These are phyloP conservation scores for Annulohypoxylon moriforme DNA, from an alignment of 495 filamentous ascomycete species.

Conservation along the genomic window DNA sequence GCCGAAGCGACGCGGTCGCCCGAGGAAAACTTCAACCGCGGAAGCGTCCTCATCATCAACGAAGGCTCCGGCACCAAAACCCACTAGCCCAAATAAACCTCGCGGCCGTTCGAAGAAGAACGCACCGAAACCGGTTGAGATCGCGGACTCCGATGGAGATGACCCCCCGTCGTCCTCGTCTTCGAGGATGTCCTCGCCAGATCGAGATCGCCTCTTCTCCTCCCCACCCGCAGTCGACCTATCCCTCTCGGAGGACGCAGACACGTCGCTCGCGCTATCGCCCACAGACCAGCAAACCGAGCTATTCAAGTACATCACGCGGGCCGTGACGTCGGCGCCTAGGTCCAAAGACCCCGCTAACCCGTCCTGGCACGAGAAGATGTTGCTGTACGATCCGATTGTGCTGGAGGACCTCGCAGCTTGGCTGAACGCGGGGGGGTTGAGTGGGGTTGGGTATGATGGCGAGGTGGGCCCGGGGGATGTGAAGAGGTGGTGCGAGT, in stretches of 20 bases:
- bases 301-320: constrained; percentile 72
- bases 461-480: constrained; percentile 67
- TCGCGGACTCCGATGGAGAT: constrained; percentile 66
- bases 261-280: constrained; percentile 51
- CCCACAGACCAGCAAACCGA: constrained; percentile 53
- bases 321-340: constrained; percentile 66
- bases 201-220: constrained; percentile 48
- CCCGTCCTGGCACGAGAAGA: constrained; percentile 87
- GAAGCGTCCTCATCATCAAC: constrained; percentile 28
- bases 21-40: constrained; percentile 50
- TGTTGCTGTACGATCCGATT: constrained; percentile 93
- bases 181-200: constrained; percentile 54
- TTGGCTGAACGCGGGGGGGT: constrained; percentile 82
- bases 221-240: constrained; percentile 49
- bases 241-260: constrained; percentile 55
- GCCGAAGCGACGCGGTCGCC: constrained; percentile 57
- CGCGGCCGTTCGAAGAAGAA: constrained; percentile 22
- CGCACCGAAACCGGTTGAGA: constrained; percentile 62
- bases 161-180: constrained; percentile 41
- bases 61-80: constrained; percentile 31
- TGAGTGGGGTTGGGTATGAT: constrained; percentile 70
- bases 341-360: constrained; percentile 60
- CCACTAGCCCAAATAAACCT: constrained; percentile 36
- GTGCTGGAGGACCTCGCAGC: constrained; percentile 84
- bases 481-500: constrained; percentile 89